Evolutionary conservation across 352 stramenopile species (phyloP), one percentile per base, ranked within the genome.

Genomic region (Phytopythium chamaehyphon): DNA sequence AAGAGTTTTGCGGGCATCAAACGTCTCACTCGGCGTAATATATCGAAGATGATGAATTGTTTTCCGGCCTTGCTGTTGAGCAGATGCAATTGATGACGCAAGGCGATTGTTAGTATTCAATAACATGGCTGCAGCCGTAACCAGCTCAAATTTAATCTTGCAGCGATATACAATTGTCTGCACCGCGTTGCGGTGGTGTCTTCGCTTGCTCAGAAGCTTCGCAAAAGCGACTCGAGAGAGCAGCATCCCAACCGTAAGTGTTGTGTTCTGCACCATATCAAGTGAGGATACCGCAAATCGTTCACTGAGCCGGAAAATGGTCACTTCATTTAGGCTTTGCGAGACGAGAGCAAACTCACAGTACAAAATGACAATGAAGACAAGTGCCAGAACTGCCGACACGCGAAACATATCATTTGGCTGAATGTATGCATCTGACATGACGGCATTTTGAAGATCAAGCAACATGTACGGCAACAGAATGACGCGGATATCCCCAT

Each of bases 211-310:
- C 21, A 33, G 28, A 10, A 44, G 6, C 47, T 52, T 52, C 31
- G 37, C 38, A 36, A 44, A 22, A 12, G 47, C 47, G 21, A 52
- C 35, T 15, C 47, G 47, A 7, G 26, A 24, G 6, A 52, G 12
- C 3, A 52, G 35, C 35, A 52, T 44, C 14, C 47, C 47, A 7
- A 52, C 47, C 0, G 47, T 44, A 2, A 52, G 47, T 8, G 47
- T 52, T 19, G 47, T 52, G 33, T 18, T 52, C 14, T 52, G 47
- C 6, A 52, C 35, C 33, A 52, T 44, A 19, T 52, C 47, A 10
- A 52, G 9, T 10, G 47, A 52, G 18, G 47, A 43, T 19, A 52
- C 11, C 0, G 33, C 33, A 22, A 42, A 35, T 23, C 15, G 15
- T 2, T 44, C 18, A 31, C 14, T 44, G 18, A 52, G 35, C 19